Percentiles rank a stretch among this genome's conserved stretches.
Conservation (phyloP, 352 stramenopile genomes). For the Phytopythium vexans region DNA sequence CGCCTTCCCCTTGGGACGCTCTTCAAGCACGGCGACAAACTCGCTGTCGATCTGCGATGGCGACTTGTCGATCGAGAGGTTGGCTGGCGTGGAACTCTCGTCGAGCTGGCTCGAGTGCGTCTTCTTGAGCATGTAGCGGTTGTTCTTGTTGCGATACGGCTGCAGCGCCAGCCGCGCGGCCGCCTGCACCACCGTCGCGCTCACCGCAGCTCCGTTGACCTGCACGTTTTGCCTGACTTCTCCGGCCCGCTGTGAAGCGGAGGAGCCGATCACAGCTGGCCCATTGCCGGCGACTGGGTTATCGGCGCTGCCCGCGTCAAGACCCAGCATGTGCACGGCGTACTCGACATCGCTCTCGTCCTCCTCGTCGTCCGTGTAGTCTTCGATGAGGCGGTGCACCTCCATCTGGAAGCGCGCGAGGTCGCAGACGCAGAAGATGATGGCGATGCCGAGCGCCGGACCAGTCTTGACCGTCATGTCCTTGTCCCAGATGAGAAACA, state of each 20-base stretch:
- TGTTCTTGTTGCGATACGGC: conserved; percentile 5
- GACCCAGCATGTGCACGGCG: conserved; percentile 7
- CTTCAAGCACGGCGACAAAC: conserved; percentile 30
- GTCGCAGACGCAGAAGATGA: conserved; percentile 71
- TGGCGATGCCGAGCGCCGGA: conserved; percentile 57
- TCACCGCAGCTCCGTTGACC: neutral
- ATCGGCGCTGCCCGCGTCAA: neutral
- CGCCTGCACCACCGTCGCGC: neutral
- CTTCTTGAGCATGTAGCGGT: conserved; percentile 7
- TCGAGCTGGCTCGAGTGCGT: neutral
- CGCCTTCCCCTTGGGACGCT: conserved; percentile 15
- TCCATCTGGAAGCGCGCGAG: conserved; percentile 74
- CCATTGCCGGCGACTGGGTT: neutral
- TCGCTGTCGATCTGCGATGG: conserved; percentile 30
- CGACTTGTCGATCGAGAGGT: conserved; percentile 18
- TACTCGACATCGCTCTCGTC: conserved; percentile 22
- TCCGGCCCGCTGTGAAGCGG: conserved; percentile 1
- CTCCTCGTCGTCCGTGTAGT: conserved; percentile 51
- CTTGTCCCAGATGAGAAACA: conserved; percentile 62
- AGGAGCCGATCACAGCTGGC: conserved; percentile 7
- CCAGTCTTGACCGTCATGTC: conserved; percentile 74
- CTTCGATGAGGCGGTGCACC: conserved; percentile 60
- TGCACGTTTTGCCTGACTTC: neutral
- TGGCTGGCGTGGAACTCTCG: neutral
- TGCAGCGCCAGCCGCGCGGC: neutral